Conservation (phyloP, 2,329 filamentous ascomycete genomes). For the Delphinella strobiligena region DNA sequence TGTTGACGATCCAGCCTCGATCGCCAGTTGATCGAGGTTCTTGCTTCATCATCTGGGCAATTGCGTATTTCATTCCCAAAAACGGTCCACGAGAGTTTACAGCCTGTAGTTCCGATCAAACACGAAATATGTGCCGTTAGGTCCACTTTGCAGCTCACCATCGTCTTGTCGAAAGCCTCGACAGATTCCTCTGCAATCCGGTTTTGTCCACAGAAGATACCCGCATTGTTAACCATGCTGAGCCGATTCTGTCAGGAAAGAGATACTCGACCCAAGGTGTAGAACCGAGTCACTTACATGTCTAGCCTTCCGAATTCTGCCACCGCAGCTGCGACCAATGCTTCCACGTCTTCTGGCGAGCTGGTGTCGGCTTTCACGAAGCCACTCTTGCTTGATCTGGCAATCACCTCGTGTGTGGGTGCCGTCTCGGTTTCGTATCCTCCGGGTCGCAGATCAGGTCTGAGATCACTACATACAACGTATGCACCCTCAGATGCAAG, state of each 20-base stretch:
- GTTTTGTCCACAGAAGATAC: conserved; percentile 17
- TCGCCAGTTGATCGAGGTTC: conserved; percentile 17
- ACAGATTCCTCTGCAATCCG: conserved; percentile 20
- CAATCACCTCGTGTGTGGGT: too few species aligned
- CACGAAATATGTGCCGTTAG: too few species aligned
- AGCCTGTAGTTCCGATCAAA: conserved; percentile 21
- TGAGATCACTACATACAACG: conserved; percentile 20
- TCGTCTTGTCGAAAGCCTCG: too few species aligned
- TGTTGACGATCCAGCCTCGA: conserved; percentile 28
- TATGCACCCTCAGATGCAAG: conserved; percentile 19
- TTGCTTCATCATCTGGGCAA: conserved; percentile 26
- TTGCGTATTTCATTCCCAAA: conserved; percentile 26
- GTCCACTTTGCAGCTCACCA: neutral
- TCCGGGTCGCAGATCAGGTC: too few species aligned
- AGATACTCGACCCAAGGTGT: neutral
- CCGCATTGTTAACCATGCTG: conserved; percentile 24
- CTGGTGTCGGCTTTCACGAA: too few species aligned
- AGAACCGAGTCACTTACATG: conserved; percentile 3
- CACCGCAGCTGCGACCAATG: conserved; percentile 3
- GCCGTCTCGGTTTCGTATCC: too few species aligned
- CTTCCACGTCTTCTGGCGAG: conserved; percentile 4
- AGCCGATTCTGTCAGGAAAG: neutral
- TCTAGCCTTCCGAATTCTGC: conserved; percentile 6
- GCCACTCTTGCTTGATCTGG: too few species aligned
- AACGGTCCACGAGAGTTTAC: conserved; percentile 28